phyloP scores from a whole-genome alignment of 2,329 filamentous ascomycete genomes.

The Pseudogymnoascus sp. region DNA sequence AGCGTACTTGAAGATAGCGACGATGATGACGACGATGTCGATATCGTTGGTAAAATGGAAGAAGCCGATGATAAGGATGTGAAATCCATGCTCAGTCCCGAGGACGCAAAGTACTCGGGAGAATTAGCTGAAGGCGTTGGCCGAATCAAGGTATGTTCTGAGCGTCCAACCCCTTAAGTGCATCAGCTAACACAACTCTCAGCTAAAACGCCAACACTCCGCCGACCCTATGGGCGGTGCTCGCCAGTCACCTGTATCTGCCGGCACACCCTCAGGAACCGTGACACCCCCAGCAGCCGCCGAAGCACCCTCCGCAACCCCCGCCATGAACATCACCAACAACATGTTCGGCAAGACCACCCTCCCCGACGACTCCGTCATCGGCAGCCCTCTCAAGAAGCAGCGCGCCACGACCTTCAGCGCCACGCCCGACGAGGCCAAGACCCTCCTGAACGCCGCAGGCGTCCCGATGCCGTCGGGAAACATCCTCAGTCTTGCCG shows the following conservation, averaged over 20 bases:
- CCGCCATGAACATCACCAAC: slow-evolving; percentile 21
- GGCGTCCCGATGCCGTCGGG: not conserved
- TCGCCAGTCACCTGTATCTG: slow-evolving; percentile 39
- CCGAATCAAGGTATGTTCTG: slow-evolving; percentile 59
- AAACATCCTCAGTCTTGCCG: slow-evolving; percentile 2
- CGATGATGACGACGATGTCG: slow-evolving; percentile 63
- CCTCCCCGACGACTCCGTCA: slow-evolving; percentile 36
- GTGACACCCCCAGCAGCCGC: slow-evolving; percentile 35
- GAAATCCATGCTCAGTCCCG: slow-evolving; percentile 53
- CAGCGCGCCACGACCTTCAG: slow-evolving; percentile 40
- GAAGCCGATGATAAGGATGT: slow-evolving; percentile 55
- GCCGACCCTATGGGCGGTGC: slow-evolving; percentile 53
- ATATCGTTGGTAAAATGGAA: slow-evolving; percentile 56
- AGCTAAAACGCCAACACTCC: slow-evolving; percentile 78
- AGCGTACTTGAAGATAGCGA: slow-evolving; percentile 51
- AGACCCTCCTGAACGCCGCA: slow-evolving; percentile 6
- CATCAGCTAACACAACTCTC: slow-evolving; percentile 24
- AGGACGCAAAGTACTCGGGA: slow-evolving; percentile 63
- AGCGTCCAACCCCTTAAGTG: not conserved
- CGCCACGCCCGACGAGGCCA: slow-evolving; percentile 4
- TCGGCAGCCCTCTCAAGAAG: slow-evolving; percentile 70
- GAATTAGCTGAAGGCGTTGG: slow-evolving; percentile 75
- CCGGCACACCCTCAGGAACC: slow-evolving; percentile 33
- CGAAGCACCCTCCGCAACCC: slow-evolving; percentile 28
- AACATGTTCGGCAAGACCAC: slow-evolving; percentile 37